Conservation (phyloP, 768 basidiomycete species). For the Rhodotorula sphaerocarpa region DNA sequence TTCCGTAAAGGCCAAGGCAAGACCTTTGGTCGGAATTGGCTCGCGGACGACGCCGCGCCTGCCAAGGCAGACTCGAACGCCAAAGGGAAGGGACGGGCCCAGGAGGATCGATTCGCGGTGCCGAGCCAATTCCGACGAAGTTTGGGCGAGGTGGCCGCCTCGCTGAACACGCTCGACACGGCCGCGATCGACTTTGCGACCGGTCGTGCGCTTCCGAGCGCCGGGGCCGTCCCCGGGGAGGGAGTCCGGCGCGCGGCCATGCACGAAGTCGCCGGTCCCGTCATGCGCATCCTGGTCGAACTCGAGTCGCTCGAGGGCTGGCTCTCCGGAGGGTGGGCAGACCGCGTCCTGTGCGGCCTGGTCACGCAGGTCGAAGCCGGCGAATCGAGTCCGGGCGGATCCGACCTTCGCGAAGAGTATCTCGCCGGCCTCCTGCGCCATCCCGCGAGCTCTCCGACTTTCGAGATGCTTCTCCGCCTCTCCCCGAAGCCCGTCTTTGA, state of each 20-base stretch:
- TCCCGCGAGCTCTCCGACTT: conserved; percentile 76
- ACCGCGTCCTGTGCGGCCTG: conserved; percentile 29
- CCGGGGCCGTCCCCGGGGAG: conserved; percentile 17
- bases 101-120: conserved; percentile 50
- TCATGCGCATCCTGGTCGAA: conserved; percentile 25
- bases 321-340: conserved; percentile 26
- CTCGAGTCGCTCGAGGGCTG: conserved; percentile 24
- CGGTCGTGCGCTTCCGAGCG: not conserved
- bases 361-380: conserved; percentile 7
- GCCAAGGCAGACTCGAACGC: conserved; percentile 37
- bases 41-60: conserved; percentile 51
- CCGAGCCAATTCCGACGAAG: conserved; percentile 46
- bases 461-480: conserved; percentile 67
- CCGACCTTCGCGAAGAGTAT: conserved; percentile 52
- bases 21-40: conserved; percentile 46
- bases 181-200: conserved; percentile 4
- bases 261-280: conserved; percentile 30
- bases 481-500: conserved; percentile 58
- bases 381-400: not conserved
- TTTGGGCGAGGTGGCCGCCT: conserved; percentile 35
- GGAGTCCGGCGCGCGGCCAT: conserved; percentile 30
- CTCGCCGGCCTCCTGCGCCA: conserved; percentile 73
- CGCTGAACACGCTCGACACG: conserved; percentile 40
- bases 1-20: conserved; percentile 67
- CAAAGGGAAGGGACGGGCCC: conserved; percentile 33